Evolutionary conservation across 306 rosid species (phyloP), one percentile per base, ranked within the genome.

Genomic region (Oxytropis ochrocephala): DNA sequence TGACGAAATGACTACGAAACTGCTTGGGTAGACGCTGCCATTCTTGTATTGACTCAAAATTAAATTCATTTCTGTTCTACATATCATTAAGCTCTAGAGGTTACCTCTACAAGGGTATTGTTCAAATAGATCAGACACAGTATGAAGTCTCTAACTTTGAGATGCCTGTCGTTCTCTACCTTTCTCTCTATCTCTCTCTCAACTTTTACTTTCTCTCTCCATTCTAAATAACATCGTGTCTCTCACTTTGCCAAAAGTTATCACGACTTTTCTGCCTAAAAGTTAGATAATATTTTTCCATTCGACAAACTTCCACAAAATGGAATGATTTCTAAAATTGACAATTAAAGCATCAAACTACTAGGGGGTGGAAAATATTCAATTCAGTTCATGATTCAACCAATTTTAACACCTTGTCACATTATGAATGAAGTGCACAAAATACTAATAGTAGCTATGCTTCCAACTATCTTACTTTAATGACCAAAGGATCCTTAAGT

Each of bases 401-500:
- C 27, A 24, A 51, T 19, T 54, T 63, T 8, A 48, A 51, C 30
- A 7, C 18, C 18, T 58, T 11, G 35, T 39, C 49, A 10, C 42
- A 65, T 64, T 44, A 9, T 47, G 33, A 44, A 36, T 38, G 29
- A 53, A 52, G 30, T 33, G 49, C 39, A 60, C 38, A 47, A 49
- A 54, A 44, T 14, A 69, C 1, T 35, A 12, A 11, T 47, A 53
- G 29, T 17, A 36, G 60, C 2, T 11, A 33, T 47, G 47, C 5
- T 24, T 49, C 18, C 16, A 38, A 36, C 56, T 35, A 50, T 27
- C 72, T 75, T 76, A 88, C 98, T 73, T 86, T 88, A 57, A 83
- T 61, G 49, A 94, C 75, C 78, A 94, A 79, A 71, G 92, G 94
- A 78, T 85, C 97, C 85, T 94, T 94, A 39, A 90, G 75, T 11